A percentile compares a stretch with the other conserved stretches of the same genome.
Evolutionary conservation across 192 early-diverging fungal genomes (phyloP).

Genomic region (Umbelopsis sp.): DNA sequence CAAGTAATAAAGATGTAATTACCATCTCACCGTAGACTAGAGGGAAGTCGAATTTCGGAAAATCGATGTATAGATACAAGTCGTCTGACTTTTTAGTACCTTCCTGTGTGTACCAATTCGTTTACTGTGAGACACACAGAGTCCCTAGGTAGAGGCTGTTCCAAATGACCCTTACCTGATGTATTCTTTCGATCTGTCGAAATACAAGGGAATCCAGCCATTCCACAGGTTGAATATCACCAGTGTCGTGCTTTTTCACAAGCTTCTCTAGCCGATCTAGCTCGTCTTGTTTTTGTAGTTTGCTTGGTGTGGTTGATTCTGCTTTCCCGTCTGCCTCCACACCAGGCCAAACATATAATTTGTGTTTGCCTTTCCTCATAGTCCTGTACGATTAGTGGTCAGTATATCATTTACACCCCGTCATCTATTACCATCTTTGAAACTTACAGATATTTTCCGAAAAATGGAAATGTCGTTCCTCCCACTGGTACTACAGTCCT

Average conservation of each 20-base stretch:
- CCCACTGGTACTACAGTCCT: conserved; percentile 75
- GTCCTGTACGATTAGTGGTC: conserved; percentile 52
- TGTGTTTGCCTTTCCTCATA: conserved; percentile 85
- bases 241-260: conserved; percentile 83
- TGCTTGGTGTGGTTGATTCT: conserved; percentile 57
- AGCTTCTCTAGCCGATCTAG: conserved; percentile 88
- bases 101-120: conserved; percentile 44
- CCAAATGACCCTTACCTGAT: conserved; percentile 49
- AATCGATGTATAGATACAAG: conserved; percentile 82
- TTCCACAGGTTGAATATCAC: conserved; percentile 83
- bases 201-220: conserved; percentile 94
- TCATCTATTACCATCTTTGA: neutral
- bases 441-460: conserved; percentile 75
- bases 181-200: conserved; percentile 84
- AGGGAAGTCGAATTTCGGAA: conserved; percentile 97
- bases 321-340: conserved; percentile 65
- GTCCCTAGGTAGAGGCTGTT: neutral
- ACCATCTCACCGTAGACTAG: conserved; percentile 88
- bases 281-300: conserved; percentile 58
- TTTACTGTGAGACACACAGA: neutral
- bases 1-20: conserved; percentile 33
- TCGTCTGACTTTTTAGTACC: conserved; percentile 57
- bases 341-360: conserved; percentile 70
- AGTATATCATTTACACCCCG: neutral
- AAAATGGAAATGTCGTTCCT: conserved; percentile 76